Base-by-base conservation (phyloP, 2,329 filamentous ascomycete species). In the Talaromyces rugulosus region DNA sequence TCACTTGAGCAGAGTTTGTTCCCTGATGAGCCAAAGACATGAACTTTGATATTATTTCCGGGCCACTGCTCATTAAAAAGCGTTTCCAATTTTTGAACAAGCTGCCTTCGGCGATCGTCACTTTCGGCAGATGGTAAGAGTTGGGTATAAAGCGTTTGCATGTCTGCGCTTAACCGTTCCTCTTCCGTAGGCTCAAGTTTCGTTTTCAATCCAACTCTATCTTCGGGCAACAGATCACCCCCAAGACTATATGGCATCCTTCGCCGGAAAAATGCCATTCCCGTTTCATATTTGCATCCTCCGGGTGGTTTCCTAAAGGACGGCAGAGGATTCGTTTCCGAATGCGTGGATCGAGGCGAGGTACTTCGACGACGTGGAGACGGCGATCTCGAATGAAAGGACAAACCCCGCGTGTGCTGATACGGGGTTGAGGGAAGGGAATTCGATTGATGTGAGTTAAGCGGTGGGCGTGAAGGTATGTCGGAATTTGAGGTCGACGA, bases 21-120 rank as follows among this genome's bases (percentile, higher is more conserved):
- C 55, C 95, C 95, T 4, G 95, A 98, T 5, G 95, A 98, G n/a
- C 95, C 95, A 83, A 99, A 99, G 16, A 98, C 87, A 74, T 95
- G 89, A 40, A 97, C 95, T 67, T 86, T 88, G 71, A 97, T 97
- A 64, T 96, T 85, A 70, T 92, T 89, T 1, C 90, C 92, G 1
- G 95, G 95, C 91, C 94, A 99, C 72, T 96, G 87, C 7, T 90
- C 85, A 70, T 96, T 95, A 73, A 99, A 87, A 47, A 98, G 86
- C 67, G 85, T 88, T 76, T 96, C 90, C 70, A 99, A 79, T 78
- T 98, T 99, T 67, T 83, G 81, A n/a, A 97, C 87, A 68, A 99
- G 85, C 70, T 85, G 87, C 66, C 84, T 82, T 63, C 94, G 84
- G 66, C 91, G 88, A 63, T 85, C 81, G 69, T 96, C 90, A 63